These are phyloP conservation scores for Quercus robur DNA, from an alignment of 306 rosid genomes.

Conservation along the genomic window DNA sequence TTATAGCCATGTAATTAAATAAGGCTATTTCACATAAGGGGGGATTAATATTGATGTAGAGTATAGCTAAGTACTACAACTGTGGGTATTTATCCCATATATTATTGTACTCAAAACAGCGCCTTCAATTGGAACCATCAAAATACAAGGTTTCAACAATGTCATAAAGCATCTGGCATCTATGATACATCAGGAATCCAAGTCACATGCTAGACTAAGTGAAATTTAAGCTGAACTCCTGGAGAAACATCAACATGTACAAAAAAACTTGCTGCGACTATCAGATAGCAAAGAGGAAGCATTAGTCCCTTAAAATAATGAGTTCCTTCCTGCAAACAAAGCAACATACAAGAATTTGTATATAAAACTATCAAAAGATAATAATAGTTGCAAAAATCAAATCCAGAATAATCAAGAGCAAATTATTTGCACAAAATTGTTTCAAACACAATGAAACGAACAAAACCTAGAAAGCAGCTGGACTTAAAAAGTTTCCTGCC, in stretches of 20 bases:
- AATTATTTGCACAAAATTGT: not conserved
- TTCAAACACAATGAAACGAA: not conserved
- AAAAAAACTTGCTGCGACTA: conserved; percentile 78
- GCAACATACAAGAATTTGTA: not conserved
- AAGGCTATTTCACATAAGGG: too few species aligned
- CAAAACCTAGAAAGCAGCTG: not conserved
- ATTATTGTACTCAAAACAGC: too few species aligned
- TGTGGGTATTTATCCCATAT: too few species aligned
- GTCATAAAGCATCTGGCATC: too few species aligned
- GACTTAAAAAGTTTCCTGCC: not conserved
- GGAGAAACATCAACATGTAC: conserved; percentile 59
- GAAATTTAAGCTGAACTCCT: conserved; percentile 14
- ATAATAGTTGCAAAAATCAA: not conserved
- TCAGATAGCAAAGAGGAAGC: conserved; percentile 80
- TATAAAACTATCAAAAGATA: not conserved
- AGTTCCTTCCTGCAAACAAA: conserved; percentile 73
- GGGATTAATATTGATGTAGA: too few species aligned
- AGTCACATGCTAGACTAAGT: not conserved
- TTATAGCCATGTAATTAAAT: too few species aligned
- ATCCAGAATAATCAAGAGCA: not conserved
- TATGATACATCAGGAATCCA: too few species aligned
- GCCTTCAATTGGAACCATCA: too few species aligned
- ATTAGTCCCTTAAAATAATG: conserved; percentile 76
- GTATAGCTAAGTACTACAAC: too few species aligned
- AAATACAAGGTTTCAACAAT: too few species aligned